Evolutionary conservation across 2,329 filamentous ascomycete genomes (phyloP).

Genomic region (Huntiella bhutanensis): DNA sequence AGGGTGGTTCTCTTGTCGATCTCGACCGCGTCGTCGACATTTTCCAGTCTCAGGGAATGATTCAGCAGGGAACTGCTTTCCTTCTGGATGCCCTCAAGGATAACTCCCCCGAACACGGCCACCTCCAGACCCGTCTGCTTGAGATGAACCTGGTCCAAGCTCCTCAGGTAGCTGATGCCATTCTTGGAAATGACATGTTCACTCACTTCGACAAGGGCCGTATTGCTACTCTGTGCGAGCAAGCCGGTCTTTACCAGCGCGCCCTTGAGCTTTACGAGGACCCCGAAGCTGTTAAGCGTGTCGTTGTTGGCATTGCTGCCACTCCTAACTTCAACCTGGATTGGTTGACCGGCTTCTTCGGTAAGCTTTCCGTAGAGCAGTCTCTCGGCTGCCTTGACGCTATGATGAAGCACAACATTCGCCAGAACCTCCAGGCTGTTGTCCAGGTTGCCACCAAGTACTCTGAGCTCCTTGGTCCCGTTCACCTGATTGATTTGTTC

Average conservation of each 20-base stretch:
- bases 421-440: slow-evolving; percentile 86
- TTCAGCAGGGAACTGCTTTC: slow-evolving; percentile 97
- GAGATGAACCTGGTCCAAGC: slow-evolving; percentile 98
- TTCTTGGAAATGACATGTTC: slow-evolving; percentile 96
- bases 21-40: slow-evolving; percentile 91
- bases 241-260: slow-evolving; percentile 69
- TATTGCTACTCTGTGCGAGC: slow-evolving; percentile 80
- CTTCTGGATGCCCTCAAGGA: slow-evolving; percentile 86
- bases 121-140: slow-evolving; percentile 80
- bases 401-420: slow-evolving; percentile 93
- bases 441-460: slow-evolving; percentile 96
- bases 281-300: slow-evolving; percentile 72
- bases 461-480: slow-evolving; percentile 81
- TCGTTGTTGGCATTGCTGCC: slow-evolving; percentile 62
- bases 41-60: slow-evolving; percentile 94
- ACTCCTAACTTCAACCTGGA: slow-evolving; percentile 76
- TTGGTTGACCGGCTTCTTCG: slow-evolving; percentile 84
- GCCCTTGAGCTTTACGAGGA: slow-evolving; percentile 93
- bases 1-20: slow-evolving; percentile 72
- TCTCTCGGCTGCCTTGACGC: slow-evolving; percentile 85
- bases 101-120: slow-evolving; percentile 82
- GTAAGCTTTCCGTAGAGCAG: slow-evolving; percentile 85
- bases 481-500: slow-evolving; percentile 73
- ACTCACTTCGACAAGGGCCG: slow-evolving; percentile 85
- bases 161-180: slow-evolving; percentile 92